Evolutionary conservation across 495 filamentous ascomycete genomes (phyloP), one percentile per base, ranked within the genome.

Genomic region (Hypoxylon subgilvum): DNA sequence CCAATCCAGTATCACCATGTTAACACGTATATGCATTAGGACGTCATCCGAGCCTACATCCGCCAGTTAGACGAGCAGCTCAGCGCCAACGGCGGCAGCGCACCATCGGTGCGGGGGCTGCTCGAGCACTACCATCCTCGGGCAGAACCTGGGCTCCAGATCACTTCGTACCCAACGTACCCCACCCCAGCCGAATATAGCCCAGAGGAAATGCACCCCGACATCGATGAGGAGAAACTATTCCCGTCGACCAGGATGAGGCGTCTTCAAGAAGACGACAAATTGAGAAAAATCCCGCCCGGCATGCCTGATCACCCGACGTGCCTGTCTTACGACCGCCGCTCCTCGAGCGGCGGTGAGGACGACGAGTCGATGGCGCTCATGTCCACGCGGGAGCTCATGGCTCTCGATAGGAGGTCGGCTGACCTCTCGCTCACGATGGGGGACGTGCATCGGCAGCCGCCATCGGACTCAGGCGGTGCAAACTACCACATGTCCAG

Each of bases 31-130:
- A 52, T 55, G 43, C 59, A 51, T 22, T 60, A 82, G 79, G 79
- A 81, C 57, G 73, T 82, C 16, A 69, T 84, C 9, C 72, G 76
- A 50, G 79, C 81, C 25, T 82, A 82, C 56, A 82, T 84, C 42
- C 75, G 79, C 16, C 73, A 82, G 65, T 69, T 82, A 53, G 75
- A 82, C 52, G 67, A 74, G 28, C 65, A 72, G 54, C 55, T 66
- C 35, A 65, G 50, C 7, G 44, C 57, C 7, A 61, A 68, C 27
- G 70, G 68, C 57, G 71, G 69, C 35, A 64, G 55, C 31, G 69
- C 76, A 6, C 74, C 75, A 21, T 74, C 73, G 0, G 73, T 77
- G 32, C 75, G 69, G 18, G 73, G 72, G 4, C 62, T 77, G 22
- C 65, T 78, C 6, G 68, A 70, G 23, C 61, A 67, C 19, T 62